Evolutionary conservation across 371 early-diverging fungal genomes (phyloP), one percentile per base, ranked within the genome.

Genomic region (Mortierella sp.): DNA sequence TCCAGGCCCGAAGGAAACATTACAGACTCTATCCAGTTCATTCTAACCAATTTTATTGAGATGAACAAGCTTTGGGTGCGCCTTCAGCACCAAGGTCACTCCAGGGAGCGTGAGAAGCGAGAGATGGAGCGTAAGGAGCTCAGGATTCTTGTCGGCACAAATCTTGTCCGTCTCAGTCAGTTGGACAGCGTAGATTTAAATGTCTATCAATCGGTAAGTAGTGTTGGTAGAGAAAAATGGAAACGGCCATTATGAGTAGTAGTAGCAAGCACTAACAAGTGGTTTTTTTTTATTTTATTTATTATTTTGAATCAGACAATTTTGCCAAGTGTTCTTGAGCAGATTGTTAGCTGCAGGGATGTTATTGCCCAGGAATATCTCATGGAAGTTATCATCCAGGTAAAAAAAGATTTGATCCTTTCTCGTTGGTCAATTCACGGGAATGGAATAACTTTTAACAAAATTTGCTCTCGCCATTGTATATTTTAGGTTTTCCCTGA

Each of bases 61-160:
- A 99, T 97, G 98, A 98, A 98, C 86, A 99, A 98, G 85, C 89
- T 99, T 8, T 99, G 99, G 99, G 98, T 99, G 17, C 93, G 99
- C 0, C 84, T 97, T 65, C 99, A 99, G 84, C 95, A 96, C 85
- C 96, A 96, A 76, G 99, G 99, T 7, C 93, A 95, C 75, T 93
- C 94, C 32, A 88, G 95, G 15, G 99, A 99, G 78, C 90, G 95
- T 15, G 96, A 94, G 79, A 94, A 93, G 83, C 86, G 98, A 42
- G 97, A 98, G 83, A 89, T 92, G 64, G 99, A 99, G 88, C 92
- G 99, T 43, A 93, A 93, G 71, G 98, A 99, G 62, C 85, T 99
- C 62, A 89, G 94, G 63, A 94, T 96, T 70, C 88, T 99, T 40
- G 97, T 99, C 28, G 99, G 99, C 6, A 93, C 95, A n/a, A 98